These are phyloP conservation scores for Teratosphaeria pseudoeucalypti DNA, from an alignment of 2,329 filamentous ascomycete species.

Conservation along the genomic window DNA sequence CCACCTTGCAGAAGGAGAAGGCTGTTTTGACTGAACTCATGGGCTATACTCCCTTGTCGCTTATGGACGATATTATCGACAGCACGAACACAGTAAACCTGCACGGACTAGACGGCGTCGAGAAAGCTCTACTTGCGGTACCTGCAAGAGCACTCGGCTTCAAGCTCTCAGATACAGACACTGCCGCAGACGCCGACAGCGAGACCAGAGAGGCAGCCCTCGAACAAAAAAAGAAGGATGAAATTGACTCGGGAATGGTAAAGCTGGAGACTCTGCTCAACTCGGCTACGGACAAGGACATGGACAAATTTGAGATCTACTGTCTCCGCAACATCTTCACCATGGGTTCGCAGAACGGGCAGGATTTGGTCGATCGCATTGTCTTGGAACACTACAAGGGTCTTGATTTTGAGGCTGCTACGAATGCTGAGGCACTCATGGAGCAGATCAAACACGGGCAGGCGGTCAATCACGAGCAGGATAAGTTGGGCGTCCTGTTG, in stretches of 20 bases:
- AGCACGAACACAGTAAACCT: slow-evolving; percentile 89
- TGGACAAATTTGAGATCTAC: slow-evolving; percentile 57
- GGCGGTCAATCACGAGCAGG: slow-evolving; percentile 66
- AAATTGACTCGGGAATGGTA: slow-evolving; percentile 70
- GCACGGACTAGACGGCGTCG: slow-evolving; percentile 77
- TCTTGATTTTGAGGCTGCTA: slow-evolving; percentile 19
- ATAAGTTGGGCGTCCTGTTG: slow-evolving; percentile 60
- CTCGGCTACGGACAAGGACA: slow-evolving; percentile 40
- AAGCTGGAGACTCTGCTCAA: slow-evolving; percentile 42
- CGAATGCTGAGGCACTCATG: slow-evolving; percentile 42
- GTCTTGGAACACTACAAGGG: slow-evolving; percentile 75
- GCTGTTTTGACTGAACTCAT: background rate
- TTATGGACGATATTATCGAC: slow-evolving; percentile 98
- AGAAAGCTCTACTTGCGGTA: slow-evolving; percentile 65
- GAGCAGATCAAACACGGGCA: slow-evolving; percentile 64
- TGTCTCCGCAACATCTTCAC: slow-evolving; percentile 64
- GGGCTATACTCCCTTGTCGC: slow-evolving; percentile 34
- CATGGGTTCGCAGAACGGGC: slow-evolving; percentile 32
- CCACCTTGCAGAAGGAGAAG: background rate
- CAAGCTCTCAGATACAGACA: slow-evolving; percentile 10
- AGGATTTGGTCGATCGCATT: slow-evolving; percentile 65
- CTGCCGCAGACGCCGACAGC: background rate
- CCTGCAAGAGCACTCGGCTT: slow-evolving; percentile 76
- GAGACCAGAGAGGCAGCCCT: slow-evolving; percentile 27
- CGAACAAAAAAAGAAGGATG: slow-evolving; percentile 19